Evolutionary conservation across 805 yeast genomes (phyloP).

Genomic region (Henningerozyma blattae): DNA sequence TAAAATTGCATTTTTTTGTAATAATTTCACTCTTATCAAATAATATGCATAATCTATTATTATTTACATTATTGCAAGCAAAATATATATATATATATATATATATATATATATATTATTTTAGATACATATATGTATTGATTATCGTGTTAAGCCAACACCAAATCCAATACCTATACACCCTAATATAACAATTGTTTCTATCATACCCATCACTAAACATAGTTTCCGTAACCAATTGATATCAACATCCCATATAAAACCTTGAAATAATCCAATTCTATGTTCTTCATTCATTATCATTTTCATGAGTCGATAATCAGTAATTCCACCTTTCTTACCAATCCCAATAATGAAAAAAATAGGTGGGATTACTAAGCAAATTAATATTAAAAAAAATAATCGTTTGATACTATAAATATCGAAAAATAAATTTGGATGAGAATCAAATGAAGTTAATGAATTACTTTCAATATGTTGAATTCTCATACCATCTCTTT

Average conservation of each 20-base stretch:
- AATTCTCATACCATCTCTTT: background rate
- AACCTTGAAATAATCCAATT: slow-evolving; percentile 17
- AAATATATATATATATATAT: no score
- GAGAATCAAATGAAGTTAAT: slow-evolving; percentile 14
- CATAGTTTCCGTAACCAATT: slow-evolving; percentile 21
- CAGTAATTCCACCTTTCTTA: slow-evolving; percentile 9
- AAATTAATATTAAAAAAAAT: slow-evolving; percentile 6
- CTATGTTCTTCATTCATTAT: slow-evolving; percentile 16
- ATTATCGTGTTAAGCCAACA: slow-evolving; percentile 24
- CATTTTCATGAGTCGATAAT: slow-evolving; percentile 17
- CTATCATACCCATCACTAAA: slow-evolving; percentile 22
- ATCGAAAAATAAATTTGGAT: slow-evolving; percentile 8
- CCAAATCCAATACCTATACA: slow-evolving; percentile 37
- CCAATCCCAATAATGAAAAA: slow-evolving; percentile 21
- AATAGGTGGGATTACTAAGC: slow-evolving; percentile 18
- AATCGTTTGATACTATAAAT: slow-evolving; percentile 16
- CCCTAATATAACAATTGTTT: slow-evolving; percentile 23
- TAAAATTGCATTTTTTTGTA: no score
- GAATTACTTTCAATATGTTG: slow-evolving; percentile 16
- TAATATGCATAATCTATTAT: no score
- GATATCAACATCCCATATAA: slow-evolving; percentile 21
- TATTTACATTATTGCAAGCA: no score
- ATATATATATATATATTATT: no score
- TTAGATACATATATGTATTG: background rate
- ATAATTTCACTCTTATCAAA: no score